Percentiles rank a stretch among this genome's conserved stretches.
Conservation (phyloP, 345 rosid species). For the Hibiscus syriacus region DNA sequence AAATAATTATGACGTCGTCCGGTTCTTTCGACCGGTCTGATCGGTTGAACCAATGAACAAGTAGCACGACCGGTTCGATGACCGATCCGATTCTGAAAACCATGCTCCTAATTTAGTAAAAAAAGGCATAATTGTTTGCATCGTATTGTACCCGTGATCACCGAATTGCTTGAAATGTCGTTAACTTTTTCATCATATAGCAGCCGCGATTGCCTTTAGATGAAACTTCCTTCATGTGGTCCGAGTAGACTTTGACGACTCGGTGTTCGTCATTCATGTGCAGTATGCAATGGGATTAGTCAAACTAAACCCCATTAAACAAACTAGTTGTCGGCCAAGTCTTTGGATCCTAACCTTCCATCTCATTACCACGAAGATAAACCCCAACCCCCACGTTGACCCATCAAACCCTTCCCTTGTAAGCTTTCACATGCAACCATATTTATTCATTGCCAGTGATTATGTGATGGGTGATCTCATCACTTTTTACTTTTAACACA, state of each 20-base stretch:
- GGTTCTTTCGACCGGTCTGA: not conserved
- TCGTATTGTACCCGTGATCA: too few species aligned
- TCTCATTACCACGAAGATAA: not conserved
- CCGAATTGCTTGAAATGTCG: not conserved
- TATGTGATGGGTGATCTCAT: conserved; percentile 12
- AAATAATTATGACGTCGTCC: too few species aligned
- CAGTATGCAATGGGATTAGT: not conserved
- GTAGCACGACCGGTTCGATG: too few species aligned
- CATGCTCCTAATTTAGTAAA: too few species aligned
- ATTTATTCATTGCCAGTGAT: too few species aligned
- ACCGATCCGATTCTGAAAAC: too few species aligned
- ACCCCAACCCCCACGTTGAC: not conserved
- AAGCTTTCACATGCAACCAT: not conserved
- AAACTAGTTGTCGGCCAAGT: not conserved
- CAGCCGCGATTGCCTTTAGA: not conserved
- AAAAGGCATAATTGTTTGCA: too few species aligned
- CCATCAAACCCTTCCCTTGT: not conserved
- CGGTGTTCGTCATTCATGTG: not conserved
- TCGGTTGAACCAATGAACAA: too few species aligned
- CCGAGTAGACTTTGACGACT: not conserved
- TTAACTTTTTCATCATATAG: not conserved
- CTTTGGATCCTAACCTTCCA: not conserved
- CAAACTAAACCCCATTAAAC: not conserved
- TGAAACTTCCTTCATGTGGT: not conserved
- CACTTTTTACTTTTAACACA: not conserved